Evolutionary conservation across 345 rosid genomes (phyloP), one percentile per base, ranked within the genome.

Genomic region (Linum trigynum): DNA sequence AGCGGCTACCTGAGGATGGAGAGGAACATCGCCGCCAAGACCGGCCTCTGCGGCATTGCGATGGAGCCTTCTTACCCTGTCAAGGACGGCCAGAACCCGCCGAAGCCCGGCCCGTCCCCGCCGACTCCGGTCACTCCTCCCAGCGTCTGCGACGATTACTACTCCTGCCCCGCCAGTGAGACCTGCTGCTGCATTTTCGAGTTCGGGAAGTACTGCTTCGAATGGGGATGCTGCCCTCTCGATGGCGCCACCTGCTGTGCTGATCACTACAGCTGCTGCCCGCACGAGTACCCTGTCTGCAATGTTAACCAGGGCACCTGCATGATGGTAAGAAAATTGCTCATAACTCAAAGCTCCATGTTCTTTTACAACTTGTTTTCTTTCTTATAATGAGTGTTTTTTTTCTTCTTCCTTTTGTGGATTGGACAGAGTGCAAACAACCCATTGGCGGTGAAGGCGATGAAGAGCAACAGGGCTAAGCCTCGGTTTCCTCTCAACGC

Each of bases 211-310:
- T 77, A 74, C 67, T 90, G 99, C 78, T 88, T 88, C 57, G 78
- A 76, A 39, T 94, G 99, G 97, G 99, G 97, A 67, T 90, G 99
- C 83, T 88, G 99, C 80, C 95, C 96, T 0, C 85, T 84, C 0
- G 99, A 88, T 72, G 77, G 82, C 6, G 99, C 96, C 41, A 83
- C 89, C 67, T 94, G 96, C 78, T 94, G 97, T 42, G 95, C 83
- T 0, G 96, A 94, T 62, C 77, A 81, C 56, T 74, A 82, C 23
- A 88, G 95, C 62, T 94, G 96, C 76, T 90, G 97, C 78, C 99
- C 99, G 1, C 86, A 78, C 2, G 95, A 90, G 39, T 88, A 79
- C 66, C 99, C 99, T 0, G 43, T 94, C 73, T 94, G 99, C 67
- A 78, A 90, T 55, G 38, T 86, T 57, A 62, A 72, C 0, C 68